phyloP scores from a whole-genome alignment of 2,329 filamentous ascomycete genomes.

The Scedosporium minutisporum region DNA sequence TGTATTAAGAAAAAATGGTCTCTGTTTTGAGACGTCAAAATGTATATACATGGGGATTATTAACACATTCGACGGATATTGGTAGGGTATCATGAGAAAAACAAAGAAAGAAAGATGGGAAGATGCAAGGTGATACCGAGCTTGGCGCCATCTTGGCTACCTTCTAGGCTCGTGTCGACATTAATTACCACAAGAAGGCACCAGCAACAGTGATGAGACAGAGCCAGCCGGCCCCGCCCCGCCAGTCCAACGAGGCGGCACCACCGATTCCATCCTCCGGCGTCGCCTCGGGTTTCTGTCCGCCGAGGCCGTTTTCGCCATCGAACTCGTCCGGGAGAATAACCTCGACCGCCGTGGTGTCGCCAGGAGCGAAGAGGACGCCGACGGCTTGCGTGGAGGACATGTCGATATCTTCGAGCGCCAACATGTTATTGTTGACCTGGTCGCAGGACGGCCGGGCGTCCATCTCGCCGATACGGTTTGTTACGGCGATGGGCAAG shows the following conservation, averaged over 20 bases:
- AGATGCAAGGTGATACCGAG: not conserved
- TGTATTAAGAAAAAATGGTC: not conserved
- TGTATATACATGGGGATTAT: not conserved
- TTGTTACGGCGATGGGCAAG: conserved; percentile 58
- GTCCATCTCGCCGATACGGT: conserved; percentile 40
- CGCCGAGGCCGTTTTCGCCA: conserved; percentile 15
- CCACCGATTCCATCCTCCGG: conserved; percentile 23
- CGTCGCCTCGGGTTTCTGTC: conserved; percentile 18
- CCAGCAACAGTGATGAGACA: not conserved
- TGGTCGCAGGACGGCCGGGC: conserved; percentile 38
- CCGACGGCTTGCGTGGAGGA: conserved; percentile 32
- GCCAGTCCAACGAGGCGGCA: conserved; percentile 19
- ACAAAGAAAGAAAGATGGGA: not conserved
- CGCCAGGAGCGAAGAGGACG: conserved; percentile 41
- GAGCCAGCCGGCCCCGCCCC: not conserved
- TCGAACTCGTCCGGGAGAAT: conserved; percentile 12
- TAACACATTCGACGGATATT: not conserved
- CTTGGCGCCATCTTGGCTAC: not conserved
- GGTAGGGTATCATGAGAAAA: conserved; percentile 5
- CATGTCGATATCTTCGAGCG: conserved; percentile 33
- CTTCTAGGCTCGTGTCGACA: not conserved
- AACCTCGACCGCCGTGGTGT: conserved; percentile 33
- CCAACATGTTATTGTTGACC: conserved; percentile 41
- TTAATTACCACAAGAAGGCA: conserved; percentile 1
- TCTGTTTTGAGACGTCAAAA: not conserved